phyloP scores from a whole-genome alignment of 2,329 filamentous ascomycete species.

The Verticillium tricorpus region DNA sequence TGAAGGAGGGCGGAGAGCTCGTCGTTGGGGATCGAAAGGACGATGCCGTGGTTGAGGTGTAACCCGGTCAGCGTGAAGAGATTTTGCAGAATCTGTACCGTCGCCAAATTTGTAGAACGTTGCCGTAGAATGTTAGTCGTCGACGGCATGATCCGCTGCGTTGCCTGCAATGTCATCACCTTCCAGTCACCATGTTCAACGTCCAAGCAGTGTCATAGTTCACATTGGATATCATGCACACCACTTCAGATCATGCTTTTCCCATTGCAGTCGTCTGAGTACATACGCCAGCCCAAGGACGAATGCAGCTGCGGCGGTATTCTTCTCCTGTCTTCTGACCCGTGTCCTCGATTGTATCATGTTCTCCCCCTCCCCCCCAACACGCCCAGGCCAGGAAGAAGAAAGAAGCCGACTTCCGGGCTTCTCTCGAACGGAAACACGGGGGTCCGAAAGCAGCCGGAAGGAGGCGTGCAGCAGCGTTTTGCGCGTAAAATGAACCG shows the following conservation, averaged over 20 bases:
- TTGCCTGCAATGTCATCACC: not conserved
- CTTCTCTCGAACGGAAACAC: not conserved
- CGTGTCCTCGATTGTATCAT: not conserved
- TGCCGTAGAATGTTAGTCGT: no score
- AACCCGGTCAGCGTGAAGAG: not conserved
- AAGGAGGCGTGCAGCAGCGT: not conserved
- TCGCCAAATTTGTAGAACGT: not conserved
- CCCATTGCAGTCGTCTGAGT: conserved; percentile 6
- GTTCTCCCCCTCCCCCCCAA: not conserved
- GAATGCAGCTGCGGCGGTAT: conserved; percentile 1
- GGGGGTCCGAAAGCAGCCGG: conserved; percentile 1
- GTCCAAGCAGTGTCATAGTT: not conserved
- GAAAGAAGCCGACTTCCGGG: not conserved
- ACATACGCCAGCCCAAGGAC: conserved; percentile 5
- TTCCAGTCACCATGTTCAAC: not conserved
- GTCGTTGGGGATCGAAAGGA: conserved; percentile 23
- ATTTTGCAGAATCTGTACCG: not conserved
- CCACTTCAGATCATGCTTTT: conserved; percentile 4
- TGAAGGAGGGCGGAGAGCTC: conserved; percentile 45
- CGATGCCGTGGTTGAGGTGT: not conserved
- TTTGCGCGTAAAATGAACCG: conserved; percentile 4
- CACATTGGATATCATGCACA: not conserved
- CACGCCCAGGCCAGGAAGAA: conserved; percentile 1
- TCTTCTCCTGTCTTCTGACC: not conserved
- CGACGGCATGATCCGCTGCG: no score